Conservation (phyloP, 2,329 filamentous ascomycete genomes). For the Phyllosticta citrichinensis region DNA sequence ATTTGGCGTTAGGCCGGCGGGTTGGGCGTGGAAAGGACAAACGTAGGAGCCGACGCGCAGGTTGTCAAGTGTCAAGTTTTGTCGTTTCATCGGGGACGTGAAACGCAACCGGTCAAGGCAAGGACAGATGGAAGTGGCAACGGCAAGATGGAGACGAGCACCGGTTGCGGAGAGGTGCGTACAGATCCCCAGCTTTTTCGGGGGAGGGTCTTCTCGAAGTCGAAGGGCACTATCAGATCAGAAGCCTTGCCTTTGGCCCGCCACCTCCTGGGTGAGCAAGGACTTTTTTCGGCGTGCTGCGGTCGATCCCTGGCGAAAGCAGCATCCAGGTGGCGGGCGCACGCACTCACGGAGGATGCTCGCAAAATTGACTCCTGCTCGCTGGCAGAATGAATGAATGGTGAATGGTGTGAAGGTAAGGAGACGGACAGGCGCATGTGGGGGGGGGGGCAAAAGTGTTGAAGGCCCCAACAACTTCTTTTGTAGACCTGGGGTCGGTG, state of each 20-base stretch:
- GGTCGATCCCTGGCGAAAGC: not conserved
- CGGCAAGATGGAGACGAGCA: not conserved
- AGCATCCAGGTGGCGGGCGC: not conserved
- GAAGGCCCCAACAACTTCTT: slow-evolving; percentile 10
- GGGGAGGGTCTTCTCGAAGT: not conserved
- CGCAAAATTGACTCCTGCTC: not conserved
- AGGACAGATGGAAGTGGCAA: not conserved
- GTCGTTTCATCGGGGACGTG: not conserved
- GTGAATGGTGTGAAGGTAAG: slow-evolving; percentile 11
- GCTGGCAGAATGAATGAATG: no score
- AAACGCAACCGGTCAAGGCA: not conserved
- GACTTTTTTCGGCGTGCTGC: not conserved
- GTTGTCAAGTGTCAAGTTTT: not conserved
- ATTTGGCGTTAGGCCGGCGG: not conserved
- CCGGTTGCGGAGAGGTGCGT: not conserved
- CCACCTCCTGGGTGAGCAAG: not conserved
- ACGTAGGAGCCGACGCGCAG: not conserved
- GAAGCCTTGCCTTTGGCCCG: not conserved
- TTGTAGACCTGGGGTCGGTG: not conserved
- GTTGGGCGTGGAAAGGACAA: not conserved
- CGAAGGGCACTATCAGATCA: not conserved
- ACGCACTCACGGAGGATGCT: not conserved
- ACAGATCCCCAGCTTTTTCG: not conserved
- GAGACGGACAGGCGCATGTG: slow-evolving; percentile 2
- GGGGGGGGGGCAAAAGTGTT: slow-evolving; percentile 5